Base-by-base conservation (phyloP, 139 green algal genomes). In the Protoeuglena noctilucae region DNA sequence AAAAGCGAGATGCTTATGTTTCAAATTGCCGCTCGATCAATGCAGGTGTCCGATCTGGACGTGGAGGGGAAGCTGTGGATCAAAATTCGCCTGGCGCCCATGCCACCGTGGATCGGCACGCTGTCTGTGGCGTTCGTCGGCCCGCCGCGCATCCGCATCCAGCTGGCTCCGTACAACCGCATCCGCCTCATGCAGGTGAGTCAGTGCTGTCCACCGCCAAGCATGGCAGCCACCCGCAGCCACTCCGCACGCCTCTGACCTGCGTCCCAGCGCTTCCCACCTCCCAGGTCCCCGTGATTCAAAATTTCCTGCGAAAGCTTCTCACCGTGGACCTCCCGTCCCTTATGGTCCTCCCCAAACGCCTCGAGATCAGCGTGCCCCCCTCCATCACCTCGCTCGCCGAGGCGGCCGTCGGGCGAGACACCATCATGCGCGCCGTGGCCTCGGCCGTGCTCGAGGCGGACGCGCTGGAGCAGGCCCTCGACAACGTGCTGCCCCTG, bases 311-410 rank as follows among this genome's bases (percentile, higher is more conserved):
- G 51, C 78, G 70, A 25, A 80, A 79, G 62, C 74, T 96, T 48
- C 66, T 96, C 25, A 95, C 88, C 0, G 81, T 89, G 57, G 84
- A 94, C 46, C 74, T 96, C 24, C 88, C 88, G 17, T 72, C 49
- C n/a, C 69, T 94, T n/a, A 95, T 96, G 72, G 80, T 91, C 34
- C 77, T 95, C 55, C 88, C 88, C 21, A 74, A 87, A 62, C 69
- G 82, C 2, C 69, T 94, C 51, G 76, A 93, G 53, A 84, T 95
- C 65, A 76, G 82, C 62, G 89, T 96, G 51, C 86, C 86, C 2
- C 87, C 87, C 27, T 76, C 71, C 3, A 71, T 94, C 1, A 93
- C 82, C 17, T 74, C 67, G 46, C 76, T 95, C 1, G 87, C 86
- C 2, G 87, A 93, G 70, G 87, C 84, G 18, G 87, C 87, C 12